phyloP scores from a whole-genome alignment of 2,329 filamentous ascomycete genomes.

The Fulvia fulva region DNA sequence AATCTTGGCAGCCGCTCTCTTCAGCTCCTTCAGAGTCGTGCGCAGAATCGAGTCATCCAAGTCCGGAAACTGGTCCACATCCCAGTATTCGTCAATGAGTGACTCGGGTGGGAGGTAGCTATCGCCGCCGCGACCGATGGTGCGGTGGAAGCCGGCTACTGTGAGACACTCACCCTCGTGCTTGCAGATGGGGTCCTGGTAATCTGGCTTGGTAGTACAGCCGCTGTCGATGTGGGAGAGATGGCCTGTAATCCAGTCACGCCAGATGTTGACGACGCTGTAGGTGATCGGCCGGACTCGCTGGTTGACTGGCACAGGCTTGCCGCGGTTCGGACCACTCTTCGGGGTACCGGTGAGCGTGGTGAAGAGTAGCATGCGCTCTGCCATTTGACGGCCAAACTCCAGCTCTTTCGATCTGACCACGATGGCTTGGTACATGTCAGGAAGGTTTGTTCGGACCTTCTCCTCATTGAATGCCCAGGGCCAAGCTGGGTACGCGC shows the following conservation, averaged over 20 bases:
- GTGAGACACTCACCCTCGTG: conserved; percentile 15
- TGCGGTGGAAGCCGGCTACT: conserved; percentile 29
- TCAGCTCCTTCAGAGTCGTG: background rate
- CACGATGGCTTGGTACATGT: conserved; percentile 14
- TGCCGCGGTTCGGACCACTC: conserved; percentile 4
- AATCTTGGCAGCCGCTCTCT: background rate
- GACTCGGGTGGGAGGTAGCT: conserved; percentile 30
- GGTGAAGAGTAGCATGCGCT: conserved; percentile 28
- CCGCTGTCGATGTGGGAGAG: conserved; percentile 12
- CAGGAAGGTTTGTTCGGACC: conserved; percentile 12
- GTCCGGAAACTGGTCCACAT: background rate
- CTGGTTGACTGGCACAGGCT: background rate
- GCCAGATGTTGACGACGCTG: conserved; percentile 30
- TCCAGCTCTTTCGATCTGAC: conserved; percentile 20
- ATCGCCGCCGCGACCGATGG: conserved; percentile 28
- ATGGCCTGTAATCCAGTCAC: conserved; percentile 27
- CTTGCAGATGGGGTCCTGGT: conserved; percentile 10
- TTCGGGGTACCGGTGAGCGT: conserved; percentile 14
- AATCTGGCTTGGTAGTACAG: background rate
- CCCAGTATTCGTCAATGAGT: conserved; percentile 1
- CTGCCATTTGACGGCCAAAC: conserved; percentile 12
- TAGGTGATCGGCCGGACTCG: background rate
- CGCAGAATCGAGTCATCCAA: background rate
- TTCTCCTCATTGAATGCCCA: background rate
- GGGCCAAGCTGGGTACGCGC: conserved; percentile 27